Base-by-base conservation (phyloP, 2,329 filamentous ascomycete genomes). In the Fusarium sp. region DNA sequence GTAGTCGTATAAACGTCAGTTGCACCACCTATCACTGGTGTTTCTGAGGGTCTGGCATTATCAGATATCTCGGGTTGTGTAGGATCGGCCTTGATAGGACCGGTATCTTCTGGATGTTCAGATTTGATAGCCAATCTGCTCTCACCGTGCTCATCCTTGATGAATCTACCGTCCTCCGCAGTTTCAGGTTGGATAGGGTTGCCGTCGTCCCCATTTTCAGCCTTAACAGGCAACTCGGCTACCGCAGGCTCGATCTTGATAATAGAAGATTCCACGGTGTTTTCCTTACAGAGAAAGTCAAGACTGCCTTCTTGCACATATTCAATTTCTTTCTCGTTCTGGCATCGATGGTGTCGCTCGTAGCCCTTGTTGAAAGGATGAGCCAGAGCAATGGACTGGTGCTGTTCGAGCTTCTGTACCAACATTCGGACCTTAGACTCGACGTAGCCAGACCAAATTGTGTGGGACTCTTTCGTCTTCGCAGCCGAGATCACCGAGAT, bases 281-380 rank as follows among this genome's bases (percentile, higher is more conserved):
- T 75, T 45, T 79, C 80, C 54, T 80, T 79, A 52, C 80, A 73
- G 11, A 85, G 57, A 66, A 82, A 86, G 16, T 81, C 77, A 34
- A 89, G 77, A 63, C 82, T 84, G 14, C 87, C 87, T 31, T 86
- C 82, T 61, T 86, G 83, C 16, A 89, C 86, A 61, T 86, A 83
- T 39, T 84, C 83, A 25, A 85, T 80, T 67, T 88, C 81, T 37
- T 80, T 74, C 43, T 79, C 88, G 80, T 80, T 80, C 43, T 81
- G 90, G 86, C 83, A 95, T 46, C 85, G 84, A 80, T 98, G 94
- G 6, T 89, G 85, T 65, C 96, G 89, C 73, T 97, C 92, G 77
- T 97, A 97, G 5, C 93, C 93, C 79, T 98, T 97, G 75, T 93
- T 95, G 84, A 94, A 99, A 0, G 94, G 92, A 73, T 96, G 93